Evolutionary conservation across 805 yeast species (phyloP), one percentile per base, ranked within the genome.

Genomic region (Ogataea degrootiae): DNA sequence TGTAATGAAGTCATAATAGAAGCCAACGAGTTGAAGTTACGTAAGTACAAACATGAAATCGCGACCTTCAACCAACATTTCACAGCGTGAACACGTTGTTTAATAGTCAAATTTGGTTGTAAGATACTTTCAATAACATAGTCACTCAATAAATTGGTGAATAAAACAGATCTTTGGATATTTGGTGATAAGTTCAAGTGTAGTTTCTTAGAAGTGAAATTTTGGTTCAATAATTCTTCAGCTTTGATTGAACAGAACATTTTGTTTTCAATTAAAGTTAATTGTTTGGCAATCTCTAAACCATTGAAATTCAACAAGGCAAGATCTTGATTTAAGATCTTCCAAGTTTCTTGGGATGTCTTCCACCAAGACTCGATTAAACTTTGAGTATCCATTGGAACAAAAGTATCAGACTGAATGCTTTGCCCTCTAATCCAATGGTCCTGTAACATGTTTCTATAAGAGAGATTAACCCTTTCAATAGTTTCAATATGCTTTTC

Each of bases 1-100:
- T 87, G 95, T 51, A 87, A 69, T 1, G 90, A 75, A 0, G 90
- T 85, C 69, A 87, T 79, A 41, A 87, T 83, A 1, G 92, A 84
- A 2, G 92, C 91, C 51, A 87, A 69, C 0, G 94, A 82, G 60
- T 87, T 87, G 69, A 82, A 86, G 61, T 87, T 87, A 50, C 90
- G 71, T 62, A 86, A 72, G 57, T 85, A 84, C 38, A 83, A 71
- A 54, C 90, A 82, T 1, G 90, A 83, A 45, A 84, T 71, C 0
- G 89, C 87, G 34, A 86, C 74, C 58, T 84, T 84, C 48, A 87
- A 66, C 95, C 96, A 87, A 14, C 79, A 74, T 55, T 81, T 81
- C 34, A 85, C 62, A 45, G 81, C 74, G 46, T 72, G 72, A 9
- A 74, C 68, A 50, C 92, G 71, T 50, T 74, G 74, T 53, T 74